Conservation (phyloP, 2,329 filamentous ascomycete species). For the Biscogniauxia marginata region DNA sequence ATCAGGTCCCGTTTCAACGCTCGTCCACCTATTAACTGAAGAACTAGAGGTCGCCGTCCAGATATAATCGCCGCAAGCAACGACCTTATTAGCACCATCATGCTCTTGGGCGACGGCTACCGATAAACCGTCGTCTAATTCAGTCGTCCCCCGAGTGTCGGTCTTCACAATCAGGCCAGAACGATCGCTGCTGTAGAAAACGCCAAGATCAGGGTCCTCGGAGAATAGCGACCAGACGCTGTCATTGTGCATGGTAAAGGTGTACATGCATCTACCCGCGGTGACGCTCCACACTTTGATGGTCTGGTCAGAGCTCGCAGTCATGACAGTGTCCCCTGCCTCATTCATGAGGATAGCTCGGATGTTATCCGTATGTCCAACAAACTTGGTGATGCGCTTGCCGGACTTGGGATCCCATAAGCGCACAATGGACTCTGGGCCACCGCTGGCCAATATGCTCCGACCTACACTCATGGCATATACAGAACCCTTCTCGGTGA, state of each 20-base stretch:
- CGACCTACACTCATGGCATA: slow-evolving; percentile 83
- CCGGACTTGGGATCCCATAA: slow-evolving; percentile 90
- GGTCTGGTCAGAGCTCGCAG: slow-evolving; percentile 92
- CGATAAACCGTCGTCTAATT: slow-evolving; percentile 83
- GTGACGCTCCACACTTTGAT: slow-evolving; percentile 98
- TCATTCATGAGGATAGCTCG: slow-evolving; percentile 87
- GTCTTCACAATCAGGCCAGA: slow-evolving; percentile 95
- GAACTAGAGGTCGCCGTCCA: slow-evolving; percentile 91
- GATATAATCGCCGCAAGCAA: slow-evolving; percentile 71
- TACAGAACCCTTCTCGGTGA: slow-evolving; percentile 86
- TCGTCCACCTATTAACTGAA: slow-evolving; percentile 87
- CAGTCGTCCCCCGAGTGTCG: slow-evolving; percentile 71
- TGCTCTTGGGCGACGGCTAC: slow-evolving; percentile 92
- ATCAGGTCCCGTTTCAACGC: slow-evolving; percentile 76
- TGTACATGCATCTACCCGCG: slow-evolving; percentile 94
- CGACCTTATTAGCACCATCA: slow-evolving; percentile 70
- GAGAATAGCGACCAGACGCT: slow-evolving; percentile 97
- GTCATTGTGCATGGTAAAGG: slow-evolving; percentile 97
- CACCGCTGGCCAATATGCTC: slow-evolving; percentile 84
- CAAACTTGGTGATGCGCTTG: slow-evolving; percentile 90
- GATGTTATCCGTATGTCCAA: slow-evolving; percentile 94
- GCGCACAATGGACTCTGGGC: slow-evolving; percentile 88
- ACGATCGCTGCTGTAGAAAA: slow-evolving; percentile 94
- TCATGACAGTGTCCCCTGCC: slow-evolving; percentile 86
- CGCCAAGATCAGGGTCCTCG: slow-evolving; percentile 75